Base-by-base conservation (phyloP, 140 eudicot species). In the Erigeron philadelphicus region DNA sequence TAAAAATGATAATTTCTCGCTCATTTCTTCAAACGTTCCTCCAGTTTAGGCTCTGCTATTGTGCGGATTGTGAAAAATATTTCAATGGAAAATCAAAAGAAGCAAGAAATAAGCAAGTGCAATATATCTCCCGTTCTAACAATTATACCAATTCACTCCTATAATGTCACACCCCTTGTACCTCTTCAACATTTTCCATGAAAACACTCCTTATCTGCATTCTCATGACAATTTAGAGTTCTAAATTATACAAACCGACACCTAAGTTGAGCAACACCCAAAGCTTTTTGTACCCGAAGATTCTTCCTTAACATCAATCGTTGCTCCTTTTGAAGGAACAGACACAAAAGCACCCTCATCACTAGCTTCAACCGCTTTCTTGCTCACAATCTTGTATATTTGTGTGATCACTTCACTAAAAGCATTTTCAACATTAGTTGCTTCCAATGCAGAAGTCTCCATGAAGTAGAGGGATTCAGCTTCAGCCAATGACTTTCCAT, bases 371-470 rank as follows among this genome's bases (percentile, higher is more conserved):
- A 85, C 85, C 41, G 90, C 75, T 53, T 82, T 85, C 84, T 85
- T 85, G 76, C 90, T 85, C 71, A 85, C 83, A 18, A 85, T 77
- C 31, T 63, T 72, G 63, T 85, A 74, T 15, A 85, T 85, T 66
- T 85, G 85, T 8, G 81, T 68, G 11, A 85, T 83, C 65, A 80
- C 87, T 75, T 82, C 85, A 46, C 81, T 77, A 40, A 85, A 85
- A 17, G 90, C 90, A 16, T 63, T 79, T 64, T 85, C 87, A 19
- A 85, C 90, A 74, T 85, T 85, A 23, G 87, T 82, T n/a, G 90
- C 85, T 69, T 85, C 90, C 63, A 85, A 64, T 17, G 87, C 90
- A 3, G 87, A 85, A 58, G 90, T 85, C 74, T 85, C 90, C 87
- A 85, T 82, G 73, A 85, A 85, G 64, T 60, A 82, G 61, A 85